Percentiles rank a stretch among this genome's conserved stretches.
These are phyloP conservation scores for Suhomyces wounanorum DNA, from an alignment of 1,139 yeast genomes.

Conservation along the genomic window DNA sequence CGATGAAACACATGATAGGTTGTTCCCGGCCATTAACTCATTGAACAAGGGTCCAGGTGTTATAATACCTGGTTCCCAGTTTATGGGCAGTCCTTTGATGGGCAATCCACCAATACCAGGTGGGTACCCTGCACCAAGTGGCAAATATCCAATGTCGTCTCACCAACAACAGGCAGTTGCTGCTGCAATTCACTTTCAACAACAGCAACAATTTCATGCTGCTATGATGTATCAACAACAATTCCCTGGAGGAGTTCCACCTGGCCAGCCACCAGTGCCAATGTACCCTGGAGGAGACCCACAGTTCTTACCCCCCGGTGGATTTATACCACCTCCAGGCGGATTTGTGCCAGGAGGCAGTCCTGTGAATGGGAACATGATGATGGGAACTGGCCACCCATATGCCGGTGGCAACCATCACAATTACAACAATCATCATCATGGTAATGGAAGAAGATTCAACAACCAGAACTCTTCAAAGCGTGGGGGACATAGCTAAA, in stretches of 20 bases:
- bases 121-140: constrained; percentile 19
- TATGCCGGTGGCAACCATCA: constrained; percentile 14
- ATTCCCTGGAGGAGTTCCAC: constrained; percentile 31
- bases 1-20: constrained; percentile 52
- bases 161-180: constrained; percentile 28
- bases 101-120: constrained; percentile 24
- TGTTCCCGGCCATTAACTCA: constrained; percentile 37
- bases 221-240: constrained; percentile 43
- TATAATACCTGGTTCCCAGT: constrained; percentile 30
- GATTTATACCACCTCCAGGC: constrained; percentile 38
- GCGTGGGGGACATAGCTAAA: constrained; percentile 16
- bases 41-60: constrained; percentile 19
- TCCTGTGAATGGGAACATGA: constrained; percentile 32
- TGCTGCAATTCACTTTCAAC: constrained; percentile 31
- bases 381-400: constrained; percentile 22
- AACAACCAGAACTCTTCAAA: constrained; percentile 13
- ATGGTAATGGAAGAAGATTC: constrained; percentile 16
- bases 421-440: constrained; percentile 13
- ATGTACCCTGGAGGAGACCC: constrained; percentile 40
- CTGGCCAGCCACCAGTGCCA: constrained; percentile 39
- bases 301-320: constrained; percentile 39
- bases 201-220: constrained; percentile 40
- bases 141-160: constrained; percentile 22
- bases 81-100: constrained; percentile 39
- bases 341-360: constrained; percentile 32